Evolutionary conservation across 164 flowering plant species (phyloP), one percentile per base, ranked within the genome.

Genomic region (Litsea cubeba): DNA sequence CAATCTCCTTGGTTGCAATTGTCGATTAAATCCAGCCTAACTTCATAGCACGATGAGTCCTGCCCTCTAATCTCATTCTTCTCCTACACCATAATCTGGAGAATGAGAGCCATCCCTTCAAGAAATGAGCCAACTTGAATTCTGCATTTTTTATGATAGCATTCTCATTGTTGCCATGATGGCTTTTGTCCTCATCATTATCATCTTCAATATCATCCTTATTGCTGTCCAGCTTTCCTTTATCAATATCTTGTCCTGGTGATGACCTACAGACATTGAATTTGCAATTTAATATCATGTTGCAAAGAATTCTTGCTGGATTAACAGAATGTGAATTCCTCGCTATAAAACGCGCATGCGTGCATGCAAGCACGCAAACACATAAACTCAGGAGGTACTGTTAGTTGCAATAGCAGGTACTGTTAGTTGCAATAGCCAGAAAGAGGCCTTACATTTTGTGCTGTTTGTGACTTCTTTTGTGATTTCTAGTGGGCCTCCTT

Each of bases 41-140:
- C 72, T 77, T 75, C 4, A 78, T 65, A 72, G 77, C 40, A 35
- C 5, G 77, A 32, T 32, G 79, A 30, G 30, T 24, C 74, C 60
- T 71, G 65, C 71, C 62, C 60, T 76, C 76, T 20, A 76, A 58
- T 71, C 75, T 68, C 40, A 18, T 74, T 35, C 71, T 81, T 32
- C 71, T 49, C 20, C 25, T 64, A 23, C 67, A 62, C 78, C 81
- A 69, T 25, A 74, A 69, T 10, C 50, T 73, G 35, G 83, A 60
- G 65, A 75, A 50, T 62, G 83, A 77, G 24, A 83, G 76, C 76
- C 78, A 74, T 2, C 83, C 81, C 50, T 71, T 82, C 63, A 82
- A 64, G 63, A 80, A 76, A 58, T 75, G 79, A 68, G 77, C 69
- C 65, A 75, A 12, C 76, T 58, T 81, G 63, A 75, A 76, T 65